Conservation (phyloP, 257 asterid species). For the Solanum verrucosum region DNA sequence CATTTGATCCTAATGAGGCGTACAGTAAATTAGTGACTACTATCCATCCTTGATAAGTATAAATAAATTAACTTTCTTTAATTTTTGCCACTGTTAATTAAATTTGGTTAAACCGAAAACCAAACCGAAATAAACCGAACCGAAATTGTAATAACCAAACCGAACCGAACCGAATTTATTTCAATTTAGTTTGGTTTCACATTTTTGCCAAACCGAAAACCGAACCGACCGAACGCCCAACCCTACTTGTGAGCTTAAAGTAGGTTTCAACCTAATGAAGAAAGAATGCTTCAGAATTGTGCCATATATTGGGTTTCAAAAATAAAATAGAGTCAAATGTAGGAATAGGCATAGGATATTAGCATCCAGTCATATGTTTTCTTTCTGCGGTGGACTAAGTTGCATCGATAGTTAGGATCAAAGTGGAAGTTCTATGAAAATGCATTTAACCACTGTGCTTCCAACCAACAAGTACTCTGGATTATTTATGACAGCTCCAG, state of each 20-base stretch:
- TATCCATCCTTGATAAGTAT: too few species aligned
- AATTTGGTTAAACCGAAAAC: too few species aligned
- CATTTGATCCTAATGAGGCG: too few species aligned
- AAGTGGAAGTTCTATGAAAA: background rate
- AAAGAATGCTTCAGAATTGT: background rate
- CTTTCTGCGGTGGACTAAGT: background rate
- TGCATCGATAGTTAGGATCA: background rate
- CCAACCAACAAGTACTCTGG: background rate
- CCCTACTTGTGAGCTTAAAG: background rate
- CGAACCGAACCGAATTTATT: too few species aligned
- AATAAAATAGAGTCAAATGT: background rate
- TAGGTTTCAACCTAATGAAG: background rate
- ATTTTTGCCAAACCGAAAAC: too few species aligned
- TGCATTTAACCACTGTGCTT: background rate
- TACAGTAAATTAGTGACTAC: too few species aligned
- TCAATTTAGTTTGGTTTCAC: too few species aligned
- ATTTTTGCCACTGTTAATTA: too few species aligned
- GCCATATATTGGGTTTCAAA: background rate
- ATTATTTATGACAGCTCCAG: background rate
- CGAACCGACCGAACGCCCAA: too few species aligned
- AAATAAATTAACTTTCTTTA: too few species aligned
- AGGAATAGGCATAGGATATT: background rate
- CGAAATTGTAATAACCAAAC: too few species aligned
- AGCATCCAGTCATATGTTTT: background rate
- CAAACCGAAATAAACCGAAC: too few species aligned